Conservation (phyloP, 305 asterid species). For the Andrographis paniculata region DNA sequence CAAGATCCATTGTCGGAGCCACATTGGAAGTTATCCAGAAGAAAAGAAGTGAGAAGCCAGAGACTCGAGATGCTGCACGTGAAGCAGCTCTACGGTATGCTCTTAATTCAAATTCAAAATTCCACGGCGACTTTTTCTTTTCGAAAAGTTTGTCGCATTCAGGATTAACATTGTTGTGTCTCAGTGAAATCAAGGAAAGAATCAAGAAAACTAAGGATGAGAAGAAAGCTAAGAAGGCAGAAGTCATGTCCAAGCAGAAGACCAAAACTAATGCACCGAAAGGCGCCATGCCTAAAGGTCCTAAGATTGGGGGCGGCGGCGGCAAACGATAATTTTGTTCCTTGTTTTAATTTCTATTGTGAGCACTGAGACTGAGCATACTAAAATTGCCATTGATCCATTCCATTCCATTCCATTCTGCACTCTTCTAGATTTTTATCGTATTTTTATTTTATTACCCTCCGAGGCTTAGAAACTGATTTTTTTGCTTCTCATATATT, state of each 20-base stretch:
- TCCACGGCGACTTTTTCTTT: too few relatives aligned
- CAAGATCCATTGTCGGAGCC: conserved; percentile 89
- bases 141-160: not conserved
- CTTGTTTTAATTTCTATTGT: not conserved
- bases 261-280: conserved; percentile 44
- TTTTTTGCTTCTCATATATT: too few relatives aligned
- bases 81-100: conserved; percentile 74
- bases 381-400: not conserved
- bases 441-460: too few relatives aligned
- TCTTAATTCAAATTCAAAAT: not conserved
- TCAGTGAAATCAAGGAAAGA: conserved; percentile 82
- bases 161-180: too few relatives aligned
- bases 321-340: conserved; percentile 46
- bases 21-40: conserved; percentile 81
- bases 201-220: conserved; percentile 83
- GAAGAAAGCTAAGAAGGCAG: conserved; percentile 78
- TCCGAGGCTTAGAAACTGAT: too few relatives aligned
- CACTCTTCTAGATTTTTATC: too few relatives aligned
- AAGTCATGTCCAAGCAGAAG: conserved; percentile 58
- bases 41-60: conserved; percentile 76
- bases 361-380: not conserved
- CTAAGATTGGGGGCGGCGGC: conserved; percentile 71
- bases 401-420: too few relatives aligned
- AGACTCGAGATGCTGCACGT: conserved; percentile 87
- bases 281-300: conserved; percentile 50